Conservation (phyloP, 2,329 filamentous ascomycete genomes). For the Stemphylium lycopersici region DNA sequence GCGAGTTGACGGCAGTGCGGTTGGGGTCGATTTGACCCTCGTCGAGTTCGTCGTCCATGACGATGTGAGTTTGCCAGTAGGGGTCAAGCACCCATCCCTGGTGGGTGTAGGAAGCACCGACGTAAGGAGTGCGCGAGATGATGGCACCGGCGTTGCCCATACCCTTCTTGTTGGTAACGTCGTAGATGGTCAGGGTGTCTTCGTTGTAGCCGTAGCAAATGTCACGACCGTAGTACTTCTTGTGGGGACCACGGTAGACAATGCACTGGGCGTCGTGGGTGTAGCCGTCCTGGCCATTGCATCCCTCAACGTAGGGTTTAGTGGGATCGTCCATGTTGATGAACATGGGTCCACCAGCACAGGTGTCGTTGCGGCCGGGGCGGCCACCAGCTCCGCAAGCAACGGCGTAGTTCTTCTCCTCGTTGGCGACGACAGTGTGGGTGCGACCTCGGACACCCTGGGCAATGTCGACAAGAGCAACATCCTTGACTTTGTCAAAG, state of each 20-base stretch:
- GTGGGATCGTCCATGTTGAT: conserved; percentile 62
- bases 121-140: conserved; percentile 61
- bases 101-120: conserved; percentile 63
- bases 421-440: conserved; percentile 47
- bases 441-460: conserved; percentile 37
- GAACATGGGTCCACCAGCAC: conserved; percentile 62
- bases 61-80: conserved; percentile 44
- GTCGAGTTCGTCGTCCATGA: conserved; percentile 49
- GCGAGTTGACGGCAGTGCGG: conserved; percentile 31
- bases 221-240: conserved; percentile 56
- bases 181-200: conserved; percentile 59
- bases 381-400: conserved; percentile 43
- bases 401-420: conserved; percentile 44
- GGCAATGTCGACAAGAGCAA: conserved; percentile 38
- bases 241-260: conserved; percentile 60
- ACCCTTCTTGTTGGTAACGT: conserved; percentile 60
- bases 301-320: conserved; percentile 57
- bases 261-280: conserved; percentile 67
- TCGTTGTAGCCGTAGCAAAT: conserved; percentile 66
- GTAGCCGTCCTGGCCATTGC: conserved; percentile 62
- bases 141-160: conserved; percentile 60
- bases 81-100: conserved; percentile 61
- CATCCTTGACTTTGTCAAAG: conserved; percentile 38
- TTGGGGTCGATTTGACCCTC: conserved; percentile 43
- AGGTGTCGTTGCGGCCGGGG: conserved; percentile 44